Evolutionary conservation across 83 land plant genomes (phyloP).

Genomic region (Larix sibirica): DNA sequence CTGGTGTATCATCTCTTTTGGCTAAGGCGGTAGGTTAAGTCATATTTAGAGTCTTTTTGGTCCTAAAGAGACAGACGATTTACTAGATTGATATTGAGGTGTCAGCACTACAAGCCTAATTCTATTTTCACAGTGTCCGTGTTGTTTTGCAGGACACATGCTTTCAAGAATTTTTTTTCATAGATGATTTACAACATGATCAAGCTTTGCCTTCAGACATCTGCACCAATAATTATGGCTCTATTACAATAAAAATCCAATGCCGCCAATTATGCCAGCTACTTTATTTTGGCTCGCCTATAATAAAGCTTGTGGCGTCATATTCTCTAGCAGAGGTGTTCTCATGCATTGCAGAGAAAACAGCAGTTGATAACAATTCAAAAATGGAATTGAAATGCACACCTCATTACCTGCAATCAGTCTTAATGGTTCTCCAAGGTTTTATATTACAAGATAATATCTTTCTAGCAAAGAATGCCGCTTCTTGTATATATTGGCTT

Average conservation of each 20-base stretch:
- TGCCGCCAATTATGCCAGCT: conserved; percentile 60
- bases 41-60: not conserved
- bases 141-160: conserved; percentile 34
- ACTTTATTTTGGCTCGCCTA: conserved; percentile 50
- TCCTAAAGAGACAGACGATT: not conserved
- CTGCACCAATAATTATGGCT: not conserved
- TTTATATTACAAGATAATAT: conserved; percentile 38
- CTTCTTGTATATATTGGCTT: conserved; percentile 38
- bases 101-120: not conserved
- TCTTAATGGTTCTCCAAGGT: conserved; percentile 53
- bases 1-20: conserved; percentile 46
- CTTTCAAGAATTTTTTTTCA: conserved; percentile 23
- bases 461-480: conserved; percentile 47
- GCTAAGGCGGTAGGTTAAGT: conserved; percentile 39
- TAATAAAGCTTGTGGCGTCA: conserved; percentile 49
- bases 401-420: conserved; percentile 25
- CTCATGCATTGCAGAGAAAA: conserved; percentile 35
- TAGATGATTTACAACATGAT: not conserved
- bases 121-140: conserved; percentile 26
- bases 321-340: conserved; percentile 47
- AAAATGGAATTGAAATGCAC: conserved; percentile 33
- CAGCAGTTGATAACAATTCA: not conserved
- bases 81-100: not conserved
- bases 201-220: conserved; percentile 12
- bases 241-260: conserved; percentile 24